phyloP scores from a whole-genome alignment of 2,329 filamentous ascomycete genomes.

The Penicillium hesseltinei region DNA sequence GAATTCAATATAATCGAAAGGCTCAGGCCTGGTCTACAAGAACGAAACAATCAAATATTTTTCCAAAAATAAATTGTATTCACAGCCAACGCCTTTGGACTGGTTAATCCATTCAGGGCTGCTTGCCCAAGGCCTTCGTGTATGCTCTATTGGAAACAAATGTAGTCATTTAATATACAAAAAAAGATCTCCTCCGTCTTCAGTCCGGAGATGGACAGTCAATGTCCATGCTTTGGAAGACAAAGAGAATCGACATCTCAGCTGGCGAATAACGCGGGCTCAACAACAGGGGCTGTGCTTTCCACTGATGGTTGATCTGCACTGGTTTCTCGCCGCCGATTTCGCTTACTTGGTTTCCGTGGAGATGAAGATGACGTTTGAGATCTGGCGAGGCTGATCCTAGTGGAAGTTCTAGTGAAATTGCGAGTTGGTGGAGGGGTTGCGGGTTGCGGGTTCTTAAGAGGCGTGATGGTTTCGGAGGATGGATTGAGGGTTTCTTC shows the following conservation, averaged over 20 bases:
- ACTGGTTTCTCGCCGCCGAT: not conserved
- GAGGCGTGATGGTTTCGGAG: not conserved
- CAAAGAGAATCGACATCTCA: not conserved
- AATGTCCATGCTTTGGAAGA: not conserved
- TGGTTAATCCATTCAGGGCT: conserved; percentile 1
- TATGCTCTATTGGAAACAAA: conserved; percentile 11
- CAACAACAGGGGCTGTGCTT: not conserved
- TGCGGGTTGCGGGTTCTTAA: not conserved
- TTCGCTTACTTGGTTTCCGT: conserved; percentile 1
- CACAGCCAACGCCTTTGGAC: conserved; percentile 4
- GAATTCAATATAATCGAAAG: not conserved
- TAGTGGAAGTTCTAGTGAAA: conserved; percentile 16
- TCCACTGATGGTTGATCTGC: not conserved
- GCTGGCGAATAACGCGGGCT: not conserved
- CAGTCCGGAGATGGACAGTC: not conserved
- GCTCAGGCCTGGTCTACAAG: not conserved
- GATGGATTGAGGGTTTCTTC: conserved; percentile 7
- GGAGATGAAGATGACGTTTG: not conserved
- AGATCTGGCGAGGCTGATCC: conserved; percentile 5
- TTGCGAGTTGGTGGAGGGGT: conserved; percentile 7
- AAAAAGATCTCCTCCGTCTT: not conserved
- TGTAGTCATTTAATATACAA: conserved; percentile 10
- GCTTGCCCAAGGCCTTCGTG: not conserved
- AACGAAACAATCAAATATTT: not conserved
- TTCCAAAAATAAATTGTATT: not conserved